Evolutionary conservation across 1,284 basidiomycete species (phyloP).

Genomic region (Phylloporus sp.): DNA sequence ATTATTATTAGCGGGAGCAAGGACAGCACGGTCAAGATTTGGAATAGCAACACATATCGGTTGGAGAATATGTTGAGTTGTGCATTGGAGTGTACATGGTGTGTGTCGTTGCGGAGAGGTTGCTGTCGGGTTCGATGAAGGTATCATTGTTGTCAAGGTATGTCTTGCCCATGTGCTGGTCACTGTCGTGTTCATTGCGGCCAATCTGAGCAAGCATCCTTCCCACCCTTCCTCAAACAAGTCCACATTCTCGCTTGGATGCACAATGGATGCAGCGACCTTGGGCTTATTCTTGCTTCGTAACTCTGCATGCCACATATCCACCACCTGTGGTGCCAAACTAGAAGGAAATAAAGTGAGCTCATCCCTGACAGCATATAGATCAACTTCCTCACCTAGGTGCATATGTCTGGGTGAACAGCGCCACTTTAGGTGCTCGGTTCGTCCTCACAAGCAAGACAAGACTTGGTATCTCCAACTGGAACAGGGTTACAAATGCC

Average conservation of each 20-base stretch:
- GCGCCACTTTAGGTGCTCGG: constrained; percentile 88
- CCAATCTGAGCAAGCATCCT: too few species aligned
- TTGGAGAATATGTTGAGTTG: constrained; percentile 98
- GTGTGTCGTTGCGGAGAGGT: constrained; percentile 84
- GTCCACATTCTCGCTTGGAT: constrained; percentile 72
- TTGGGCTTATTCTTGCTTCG: constrained; percentile 75
- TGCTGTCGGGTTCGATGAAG: constrained; percentile 96
- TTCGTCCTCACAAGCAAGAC: constrained; percentile 84
- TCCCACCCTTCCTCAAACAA: constrained; percentile 87
- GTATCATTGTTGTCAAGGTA: constrained; percentile 93
- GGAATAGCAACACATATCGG: constrained; percentile 97
- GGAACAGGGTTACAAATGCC: constrained; percentile 88
- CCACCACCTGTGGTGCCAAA: constrained; percentile 65
- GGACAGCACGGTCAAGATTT: constrained; percentile 97
- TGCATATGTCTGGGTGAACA: constrained; percentile 95
- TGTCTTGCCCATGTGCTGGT: constrained; percentile 15
- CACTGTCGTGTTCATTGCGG: too few species aligned
- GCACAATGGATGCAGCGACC: constrained; percentile 79
- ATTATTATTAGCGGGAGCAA: constrained; percentile 97
- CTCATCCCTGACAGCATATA: neutral
- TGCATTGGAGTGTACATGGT: constrained; percentile 96
- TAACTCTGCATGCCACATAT: constrained; percentile 80
- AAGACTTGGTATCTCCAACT: constrained; percentile 80
- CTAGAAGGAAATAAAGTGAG: constrained; percentile 39
- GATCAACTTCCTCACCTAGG: constrained; percentile 63